Evolutionary conservation across 345 rosid species (phyloP).

Genomic region (Corymbia maculata): DNA sequence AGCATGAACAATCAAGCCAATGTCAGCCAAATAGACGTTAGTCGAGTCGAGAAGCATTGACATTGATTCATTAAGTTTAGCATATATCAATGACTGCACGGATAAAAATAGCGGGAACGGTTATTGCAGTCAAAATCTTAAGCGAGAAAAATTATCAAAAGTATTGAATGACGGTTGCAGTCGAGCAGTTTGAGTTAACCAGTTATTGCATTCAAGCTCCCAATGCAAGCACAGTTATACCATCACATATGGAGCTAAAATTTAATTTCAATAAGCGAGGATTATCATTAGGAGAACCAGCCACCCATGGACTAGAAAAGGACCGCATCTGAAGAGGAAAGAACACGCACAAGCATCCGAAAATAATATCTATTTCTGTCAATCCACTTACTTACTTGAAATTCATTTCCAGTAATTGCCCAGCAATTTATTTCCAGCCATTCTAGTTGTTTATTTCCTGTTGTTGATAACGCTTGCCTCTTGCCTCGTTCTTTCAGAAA

Average conservation of each 20-base stretch:
- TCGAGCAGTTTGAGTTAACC: background rate
- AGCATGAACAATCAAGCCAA: background rate
- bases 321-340: background rate
- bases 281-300: background rate
- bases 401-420: background rate
- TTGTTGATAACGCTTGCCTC: background rate
- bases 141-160: background rate
- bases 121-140: background rate
- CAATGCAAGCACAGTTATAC: background rate
- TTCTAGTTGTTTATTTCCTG: background rate
- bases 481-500: background rate
- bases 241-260: background rate
- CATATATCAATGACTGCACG: background rate
- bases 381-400: background rate
- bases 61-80: background rate
- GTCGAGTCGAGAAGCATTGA: background rate
- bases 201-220: background rate
- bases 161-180: background rate
- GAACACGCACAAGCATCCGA: background rate
- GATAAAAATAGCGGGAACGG: background rate
- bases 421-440: background rate
- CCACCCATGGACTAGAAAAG: background rate
- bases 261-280: background rate
- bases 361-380: background rate
- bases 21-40: background rate